phyloP scores from a whole-genome alignment of 805 yeast species.

The Spencermartinsiella europaea region DNA sequence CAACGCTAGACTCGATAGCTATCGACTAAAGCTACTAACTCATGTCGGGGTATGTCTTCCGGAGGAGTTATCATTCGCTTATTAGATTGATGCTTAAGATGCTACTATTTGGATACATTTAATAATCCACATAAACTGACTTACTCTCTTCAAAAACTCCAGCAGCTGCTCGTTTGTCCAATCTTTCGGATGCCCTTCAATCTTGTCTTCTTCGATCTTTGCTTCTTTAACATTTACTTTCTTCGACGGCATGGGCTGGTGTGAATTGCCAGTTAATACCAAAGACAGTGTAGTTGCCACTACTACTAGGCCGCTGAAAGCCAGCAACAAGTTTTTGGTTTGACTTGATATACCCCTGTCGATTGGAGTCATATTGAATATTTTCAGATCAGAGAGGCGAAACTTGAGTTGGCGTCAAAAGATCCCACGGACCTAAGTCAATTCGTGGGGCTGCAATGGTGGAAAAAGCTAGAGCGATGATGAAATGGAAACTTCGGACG shows the following conservation, averaged over 20 bases:
- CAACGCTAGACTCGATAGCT: not conserved
- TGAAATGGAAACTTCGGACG: too few species aligned
- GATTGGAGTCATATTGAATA: slow-evolving; percentile 16
- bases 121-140: slow-evolving; percentile 2
- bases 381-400: too few species aligned
- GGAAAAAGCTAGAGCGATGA: too few species aligned
- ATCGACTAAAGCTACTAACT: slow-evolving; percentile 19
- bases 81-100: not conserved
- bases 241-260: not conserved
- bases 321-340: slow-evolving; percentile 19
- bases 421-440: too few species aligned
- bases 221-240: slow-evolving; percentile 3
- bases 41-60: slow-evolving; percentile 14
- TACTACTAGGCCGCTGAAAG: slow-evolving; percentile 26
- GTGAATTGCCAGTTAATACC: slow-evolving; percentile 1
- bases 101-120: not conserved
- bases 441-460: too few species aligned
- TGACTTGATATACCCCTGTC: slow-evolving; percentile 20
- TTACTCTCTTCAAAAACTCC: slow-evolving; percentile 19
- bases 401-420: too few species aligned
- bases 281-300: slow-evolving; percentile 21
- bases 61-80: slow-evolving; percentile 22
- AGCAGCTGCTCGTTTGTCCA: slow-evolving; percentile 20
- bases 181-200: slow-evolving; percentile 12
- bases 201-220: slow-evolving; percentile 10